Evolutionary conservation across 1,284 basidiomycete species (phyloP).

Genomic region (Rhodotorula sp.): DNA sequence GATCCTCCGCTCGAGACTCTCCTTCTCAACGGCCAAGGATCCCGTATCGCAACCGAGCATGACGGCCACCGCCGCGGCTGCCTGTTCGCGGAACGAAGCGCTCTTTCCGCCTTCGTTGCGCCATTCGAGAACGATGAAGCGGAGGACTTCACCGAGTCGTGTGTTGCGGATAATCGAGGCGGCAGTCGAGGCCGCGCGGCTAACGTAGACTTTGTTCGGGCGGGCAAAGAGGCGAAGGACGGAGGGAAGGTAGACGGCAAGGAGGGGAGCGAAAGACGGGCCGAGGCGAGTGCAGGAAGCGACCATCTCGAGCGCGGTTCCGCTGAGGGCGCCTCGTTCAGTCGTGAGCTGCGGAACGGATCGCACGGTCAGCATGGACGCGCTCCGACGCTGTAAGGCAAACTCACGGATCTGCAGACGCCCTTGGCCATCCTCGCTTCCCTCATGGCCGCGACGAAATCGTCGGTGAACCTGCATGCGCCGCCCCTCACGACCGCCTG

Average conservation of each 20-base stretch:
- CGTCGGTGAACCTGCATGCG: conserved; percentile 56
- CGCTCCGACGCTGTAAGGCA: background rate
- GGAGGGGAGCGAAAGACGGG: conserved; percentile 64
- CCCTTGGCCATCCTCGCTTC: conserved; percentile 59
- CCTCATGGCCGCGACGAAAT: conserved; percentile 58
- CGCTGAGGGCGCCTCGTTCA: conserved; percentile 74
- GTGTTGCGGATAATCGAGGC: conserved; percentile 65
- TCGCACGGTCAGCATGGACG: background rate
- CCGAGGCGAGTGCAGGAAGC: conserved; percentile 61
- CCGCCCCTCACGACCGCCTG: conserved; percentile 61
- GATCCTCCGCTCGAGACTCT: conserved; percentile 64
- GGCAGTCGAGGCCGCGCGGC: conserved; percentile 64
- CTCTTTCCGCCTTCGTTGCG: conserved; percentile 61
- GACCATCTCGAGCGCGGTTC: conserved; percentile 66
- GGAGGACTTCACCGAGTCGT: conserved; percentile 65
- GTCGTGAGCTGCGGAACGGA: conserved; percentile 56
- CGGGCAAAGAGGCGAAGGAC: conserved; percentile 67
- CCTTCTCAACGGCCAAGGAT: conserved; percentile 46
- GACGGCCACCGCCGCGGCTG: conserved; percentile 59
- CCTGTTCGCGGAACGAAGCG: conserved; percentile 61
- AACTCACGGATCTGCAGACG: conserved; percentile 59
- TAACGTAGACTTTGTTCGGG: conserved; percentile 76
- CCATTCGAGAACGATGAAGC: conserved; percentile 62
- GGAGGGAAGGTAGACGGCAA: conserved; percentile 66
- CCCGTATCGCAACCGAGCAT: conserved; percentile 37